Evolutionary conservation across 257 asterid species (phyloP), one percentile per base, ranked within the genome.

Genomic region (Petunia secreta): DNA sequence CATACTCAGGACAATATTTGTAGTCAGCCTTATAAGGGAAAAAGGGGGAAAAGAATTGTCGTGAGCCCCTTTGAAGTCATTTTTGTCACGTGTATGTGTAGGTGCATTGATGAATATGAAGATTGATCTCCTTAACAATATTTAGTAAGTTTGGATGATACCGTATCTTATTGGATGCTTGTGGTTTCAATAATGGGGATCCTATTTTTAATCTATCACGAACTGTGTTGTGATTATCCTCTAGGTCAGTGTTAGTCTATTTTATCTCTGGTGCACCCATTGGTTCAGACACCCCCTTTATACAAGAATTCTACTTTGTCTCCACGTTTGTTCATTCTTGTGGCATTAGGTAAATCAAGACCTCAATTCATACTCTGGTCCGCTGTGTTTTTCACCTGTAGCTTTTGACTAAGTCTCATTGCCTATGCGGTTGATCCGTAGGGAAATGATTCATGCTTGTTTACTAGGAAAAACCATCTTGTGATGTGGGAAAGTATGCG

Each of bases 1-100:
- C 25, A 25, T 25, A 25, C 25, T 25, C 25, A 25, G 62, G 46
- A 11, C 78, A 13, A 50, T 36, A 50, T 73, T 10, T 66, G 74
- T 69, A 59, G 38, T 10, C 59, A 69, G 43, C 59, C 14, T 39
- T 69, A 50, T 16, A 6, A 5, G 46, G 63, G 78, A 50, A 11
- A 34, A 73, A 4, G 77, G 60, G 60, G 11, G 41, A 48, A 48
- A 46, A 1, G 46, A 36, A 36, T 36, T 73, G 34, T 73, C 41
- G 62, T 73, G 78, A 73, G 36, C 62, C 78, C 78, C 4, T 73
- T 73, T 46, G 36, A 50, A 50, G 46, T 73, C 78, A 50, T 50
- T 36, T 44, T 50, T 73, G 13, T 73, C 36, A 3, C 1, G 46
- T 34, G 46, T 71, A 2, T 50, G 62, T 73, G 7, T 71, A 73